Evolutionary conservation across 202 grass and related monocot genomes (phyloP), one percentile per base, ranked within the genome.

Genomic region (Sporobolus alterniflorus): DNA sequence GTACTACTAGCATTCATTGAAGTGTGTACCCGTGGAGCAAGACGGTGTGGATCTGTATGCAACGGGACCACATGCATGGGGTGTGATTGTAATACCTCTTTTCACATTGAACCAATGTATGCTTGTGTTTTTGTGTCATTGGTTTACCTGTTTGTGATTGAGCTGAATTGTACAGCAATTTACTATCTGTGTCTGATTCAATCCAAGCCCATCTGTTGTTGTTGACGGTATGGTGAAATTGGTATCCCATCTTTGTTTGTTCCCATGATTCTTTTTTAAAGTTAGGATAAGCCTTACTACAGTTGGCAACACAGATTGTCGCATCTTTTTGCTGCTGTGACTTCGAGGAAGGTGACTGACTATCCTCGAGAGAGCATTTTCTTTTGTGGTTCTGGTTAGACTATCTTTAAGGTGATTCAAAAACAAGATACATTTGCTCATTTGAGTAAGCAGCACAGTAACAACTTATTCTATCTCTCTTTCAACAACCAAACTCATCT

Each of bases 11-110:
- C 36, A 39, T 39, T 8, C 4, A 39, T 32, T 29, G 1, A 63
- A 30, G 5, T 76, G 24, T 85, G 57, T 49, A 31, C 36, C 64
- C 55, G 1, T 70, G n/a, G 46, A 80, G 41, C 29, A 51, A 34
- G 46, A 39, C 22, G 57, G 2, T 64, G 44, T 46, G 36, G 25
- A 80, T 80, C 1, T 34, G 43, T 16, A 49, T 10, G 55, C 3
- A 11, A 66, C 14, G 32, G 48, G 42, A 70, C 11, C 72, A 55
- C 21, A 17, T 46, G 22, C 21, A 17, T 46, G 22, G 57, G 13
- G 71, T 55, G 21, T 55, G 32, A 3, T 79, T 79, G 77, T 79
- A 79, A 79, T 54, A n/a, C 36, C 4, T 55, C 5, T 57, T 28
- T 33, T 39, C 6, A 55, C 32, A 36, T 50, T 16, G 31, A 54